A percentile compares a stretch with the other conserved stretches of the same genome.
These are phyloP conservation scores for Paratinospora sagittata DNA, from an alignment of 164 flowering plant species.

Conservation along the genomic window DNA sequence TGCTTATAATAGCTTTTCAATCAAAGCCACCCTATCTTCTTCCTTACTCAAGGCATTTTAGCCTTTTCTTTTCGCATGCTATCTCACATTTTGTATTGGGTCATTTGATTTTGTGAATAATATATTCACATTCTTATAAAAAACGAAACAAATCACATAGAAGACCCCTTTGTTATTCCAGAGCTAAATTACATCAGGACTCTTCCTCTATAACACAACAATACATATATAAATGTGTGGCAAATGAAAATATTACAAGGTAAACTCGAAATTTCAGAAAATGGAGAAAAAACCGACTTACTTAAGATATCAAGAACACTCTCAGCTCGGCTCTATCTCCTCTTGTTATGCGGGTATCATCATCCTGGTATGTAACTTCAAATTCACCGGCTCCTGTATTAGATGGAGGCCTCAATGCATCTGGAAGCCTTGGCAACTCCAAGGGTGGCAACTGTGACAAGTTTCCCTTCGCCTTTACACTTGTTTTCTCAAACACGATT, in stretches of 20 bases:
- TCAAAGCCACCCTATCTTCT: too few species aligned
- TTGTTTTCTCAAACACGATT: conserved; percentile 81
- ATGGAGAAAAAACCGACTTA: background rate
- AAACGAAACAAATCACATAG: background rate
- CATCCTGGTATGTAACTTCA: conserved; percentile 79
- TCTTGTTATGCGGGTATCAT: conserved; percentile 76
- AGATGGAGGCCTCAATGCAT: conserved; percentile 59
- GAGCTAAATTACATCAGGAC: background rate
- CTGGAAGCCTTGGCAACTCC: conserved; percentile 79
- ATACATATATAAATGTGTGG: background rate
- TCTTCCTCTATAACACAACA: background rate
- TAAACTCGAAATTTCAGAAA: background rate
- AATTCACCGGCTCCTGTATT: conserved; percentile 76
- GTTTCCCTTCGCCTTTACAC: conserved; percentile 72
- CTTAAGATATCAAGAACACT: conserved; percentile 69
- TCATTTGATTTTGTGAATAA: too few species aligned
- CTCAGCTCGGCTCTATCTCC: conserved; percentile 96
- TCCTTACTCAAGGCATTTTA: too few species aligned
- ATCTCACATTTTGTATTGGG: too few species aligned
- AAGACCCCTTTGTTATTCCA: background rate
- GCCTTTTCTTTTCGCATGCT: too few species aligned
- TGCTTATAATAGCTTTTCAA: too few species aligned
- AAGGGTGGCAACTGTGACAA: conserved; percentile 88
- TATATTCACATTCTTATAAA: too few species aligned
- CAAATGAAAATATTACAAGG: background rate